Conservation (phyloP, 2,329 filamentous ascomycete species). For the Ambrosiella cleistominuta region DNA sequence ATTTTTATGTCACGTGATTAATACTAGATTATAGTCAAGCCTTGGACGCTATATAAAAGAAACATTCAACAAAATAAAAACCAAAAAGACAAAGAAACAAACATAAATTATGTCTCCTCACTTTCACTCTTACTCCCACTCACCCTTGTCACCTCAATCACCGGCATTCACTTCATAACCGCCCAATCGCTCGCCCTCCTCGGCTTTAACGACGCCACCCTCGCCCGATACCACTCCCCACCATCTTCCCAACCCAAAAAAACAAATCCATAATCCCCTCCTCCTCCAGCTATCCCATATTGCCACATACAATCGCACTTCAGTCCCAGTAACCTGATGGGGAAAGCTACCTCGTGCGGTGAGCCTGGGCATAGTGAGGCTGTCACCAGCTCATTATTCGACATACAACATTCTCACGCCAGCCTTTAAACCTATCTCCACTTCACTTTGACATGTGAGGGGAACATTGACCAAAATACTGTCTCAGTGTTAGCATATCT, state of each 20-base stretch:
- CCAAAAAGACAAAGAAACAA: neutral
- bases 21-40: neutral
- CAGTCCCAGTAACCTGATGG: too few relatives aligned
- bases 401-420: too few relatives aligned
- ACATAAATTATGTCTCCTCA: neutral
- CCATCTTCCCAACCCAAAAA: constrained; percentile 18
- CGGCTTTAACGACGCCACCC: constrained; percentile 17
- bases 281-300: too few relatives aligned
- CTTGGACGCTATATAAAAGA: neutral
- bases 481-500: too few relatives aligned
- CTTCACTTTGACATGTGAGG: too few relatives aligned
- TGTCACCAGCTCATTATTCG: too few relatives aligned
- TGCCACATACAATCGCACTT: too few relatives aligned
- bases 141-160: constrained; percentile 7
- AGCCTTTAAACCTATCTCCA: too few relatives aligned
- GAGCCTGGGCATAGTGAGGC: too few relatives aligned
- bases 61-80: neutral
- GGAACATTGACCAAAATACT: too few relatives aligned
- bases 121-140: neutral
- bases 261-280: neutral
- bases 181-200: constrained; percentile 15
- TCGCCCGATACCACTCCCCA: constrained; percentile 16
- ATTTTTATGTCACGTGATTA: neutral
- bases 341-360: too few relatives aligned
- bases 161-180: constrained; percentile 15